phyloP scores from a whole-genome alignment of 169 alveolate species.

The Sarcocystis neurona region DNA sequence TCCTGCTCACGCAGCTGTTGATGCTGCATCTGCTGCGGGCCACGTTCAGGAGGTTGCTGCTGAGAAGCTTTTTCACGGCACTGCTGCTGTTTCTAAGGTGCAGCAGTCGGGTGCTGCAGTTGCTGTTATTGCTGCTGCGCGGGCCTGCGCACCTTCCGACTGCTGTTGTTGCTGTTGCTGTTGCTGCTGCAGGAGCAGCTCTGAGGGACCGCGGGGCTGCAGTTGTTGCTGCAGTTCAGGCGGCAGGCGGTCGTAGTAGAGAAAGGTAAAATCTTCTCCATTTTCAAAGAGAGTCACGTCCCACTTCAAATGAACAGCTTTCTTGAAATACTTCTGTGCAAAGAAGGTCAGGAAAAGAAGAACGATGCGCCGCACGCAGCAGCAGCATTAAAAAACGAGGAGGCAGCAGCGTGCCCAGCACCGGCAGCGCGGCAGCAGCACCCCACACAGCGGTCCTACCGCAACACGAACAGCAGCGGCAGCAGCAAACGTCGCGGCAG shows the following conservation, averaged over 20 bases:
- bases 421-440: not conserved
- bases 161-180: slow-evolving; percentile 16
- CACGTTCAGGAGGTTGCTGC: too few species aligned
- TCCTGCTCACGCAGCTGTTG: not conserved
- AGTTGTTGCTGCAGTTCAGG: not conserved
- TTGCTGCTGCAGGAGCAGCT: not conserved
- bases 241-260: not conserved
- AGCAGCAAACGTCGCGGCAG: not conserved
- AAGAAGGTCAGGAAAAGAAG: not conserved
- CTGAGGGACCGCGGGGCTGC: not conserved
- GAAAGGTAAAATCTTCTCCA: slow-evolving; percentile 33
- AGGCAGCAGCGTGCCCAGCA: slow-evolving; percentile 5
- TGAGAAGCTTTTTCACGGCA: too few species aligned
- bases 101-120: not conserved
- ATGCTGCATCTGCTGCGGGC: too few species aligned
- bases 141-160: not conserved
- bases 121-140: not conserved
- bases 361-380: not conserved
- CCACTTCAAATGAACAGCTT: slow-evolving; percentile 1
- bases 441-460: not conserved
- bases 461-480: not conserved
- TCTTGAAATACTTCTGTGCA: slow-evolving; percentile 6
- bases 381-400: not conserved
- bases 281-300: slow-evolving; percentile 27
- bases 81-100: too few species aligned